Evolutionary conservation across 2,329 filamentous ascomycete genomes (phyloP), one percentile per base, ranked within the genome.

Genomic region (Colletotrichum sp.): DNA sequence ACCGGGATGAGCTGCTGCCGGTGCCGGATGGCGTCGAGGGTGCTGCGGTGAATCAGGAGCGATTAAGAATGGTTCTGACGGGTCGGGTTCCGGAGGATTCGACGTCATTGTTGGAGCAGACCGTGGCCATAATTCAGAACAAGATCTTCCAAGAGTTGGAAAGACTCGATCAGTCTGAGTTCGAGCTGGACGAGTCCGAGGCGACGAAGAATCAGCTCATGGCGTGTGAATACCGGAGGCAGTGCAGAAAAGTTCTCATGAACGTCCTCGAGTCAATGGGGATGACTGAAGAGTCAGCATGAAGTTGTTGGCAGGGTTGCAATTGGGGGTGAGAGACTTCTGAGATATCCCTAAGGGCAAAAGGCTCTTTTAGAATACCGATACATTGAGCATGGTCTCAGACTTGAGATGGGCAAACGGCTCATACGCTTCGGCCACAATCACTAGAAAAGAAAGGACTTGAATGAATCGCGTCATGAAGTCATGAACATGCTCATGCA

Each of bases 211-310:
- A 89, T 67, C 89, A 91, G 81, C 78, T 80, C 60, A 79, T 91
- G 56, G 90, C 88, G 16, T 62, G 87, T 21, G 81, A 84, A n/a
- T 91, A 92, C 78, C 83, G 90, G 28, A 79, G 80, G 32, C 85
- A 89, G 77, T 91, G 88, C 78, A 83, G 85, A 68, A 84, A 81
- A 26, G 89, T 91, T 2, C 76, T 92, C 68, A 83, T 85, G 75
- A 85, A 83, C 58, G 87, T 87, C 8, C 80, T 89, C n/a, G 82
- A 85, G 78, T 80, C 82, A 3, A 85, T 87, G 79, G 76, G 81
- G 28, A 56, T 77, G 69, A n/a, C 24, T 9, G 55, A 58, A 10
- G 55, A 58, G 16, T 6, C 55, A 9, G 24, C 24, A 2, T 58
- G 26, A 28, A 0, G 15, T 16, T 18, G 24, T 58, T 0, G 55